Base-by-base conservation (phyloP, 2,329 filamentous ascomycete species). In the Harringtonia lauricola region DNA sequence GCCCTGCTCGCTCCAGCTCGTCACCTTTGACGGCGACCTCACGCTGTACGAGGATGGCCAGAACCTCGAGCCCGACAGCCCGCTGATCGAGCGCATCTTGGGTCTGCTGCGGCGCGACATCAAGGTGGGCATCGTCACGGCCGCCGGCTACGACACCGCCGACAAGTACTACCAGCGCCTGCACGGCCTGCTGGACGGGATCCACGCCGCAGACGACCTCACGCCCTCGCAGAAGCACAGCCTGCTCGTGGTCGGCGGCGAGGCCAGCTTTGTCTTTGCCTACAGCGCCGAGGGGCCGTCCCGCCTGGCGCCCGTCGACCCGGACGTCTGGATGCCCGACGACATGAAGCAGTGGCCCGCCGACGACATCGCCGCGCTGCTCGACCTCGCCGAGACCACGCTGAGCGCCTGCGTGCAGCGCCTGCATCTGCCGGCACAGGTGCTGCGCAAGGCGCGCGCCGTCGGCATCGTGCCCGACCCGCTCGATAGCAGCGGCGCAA, bases 11-110 rank as follows among this genome's bases (percentile, higher is more conserved):
- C 72, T 95, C 9, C 80, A 92, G 53, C 74, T 98, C 4, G 82
- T 94, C 43, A 98, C 92, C 0, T 98, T 98, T 59, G 92, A 98
- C 62, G 92, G 92, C 63, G 92, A 98, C 63, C 88, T 98, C 41
- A 98, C 92, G 1, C 72, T 98, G 19, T 98, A 98, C 60, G 84
- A 88, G 45, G 85, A 98, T 57, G 92, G 92, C 13, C 74, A 87
- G 54, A 86, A 79, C 50, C 70, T 98, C 9, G 79, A 81, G 43
- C 70, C 80, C 0, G 71, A 76, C 15, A 94, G 85, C 59, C 84
- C 87, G 0, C 79, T 94, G 15, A 88, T 96, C 42, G 66, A 73
- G 1, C 67, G 72, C 24, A 69, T 81, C 31, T 59, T 81, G 17
- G 62, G 70, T 48, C 78, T 98, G 15, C 75, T 98, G 53, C 72